Evolutionary conservation across 306 rosid species (phyloP).

Genomic region (Cicer pinnatifidum): DNA sequence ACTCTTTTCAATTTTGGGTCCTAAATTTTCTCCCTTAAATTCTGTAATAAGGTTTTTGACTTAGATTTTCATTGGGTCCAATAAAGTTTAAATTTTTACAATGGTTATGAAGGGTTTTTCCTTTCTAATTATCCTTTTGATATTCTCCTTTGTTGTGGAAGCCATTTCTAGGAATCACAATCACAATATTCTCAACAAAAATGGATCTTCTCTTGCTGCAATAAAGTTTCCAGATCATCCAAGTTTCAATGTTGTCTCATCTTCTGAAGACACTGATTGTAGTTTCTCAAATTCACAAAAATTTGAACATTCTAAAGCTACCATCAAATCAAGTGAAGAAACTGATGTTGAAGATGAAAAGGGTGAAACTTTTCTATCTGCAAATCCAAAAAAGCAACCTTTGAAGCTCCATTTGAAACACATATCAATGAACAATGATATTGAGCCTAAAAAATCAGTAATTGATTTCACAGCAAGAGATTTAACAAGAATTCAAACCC

Average conservation of each 20-base stretch:
- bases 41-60: conserved; percentile 36
- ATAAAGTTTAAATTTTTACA: conserved; percentile 42
- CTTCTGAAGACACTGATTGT: conserved; percentile 64
- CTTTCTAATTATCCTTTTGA: conserved; percentile 48
- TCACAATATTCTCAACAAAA: conserved; percentile 47
- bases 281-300: conserved; percentile 47
- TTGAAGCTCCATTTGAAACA: conserved; percentile 74
- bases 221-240: conserved; percentile 72
- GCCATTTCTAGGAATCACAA: conserved; percentile 47
- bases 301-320: conserved; percentile 25
- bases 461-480: conserved; percentile 64
- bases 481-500: conserved; percentile 78
- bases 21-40: neutral
- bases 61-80: conserved; percentile 52
- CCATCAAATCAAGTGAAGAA: conserved; percentile 36
- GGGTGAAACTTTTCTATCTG: conserved; percentile 14
- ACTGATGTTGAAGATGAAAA: conserved; percentile 36
- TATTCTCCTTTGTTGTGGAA: conserved; percentile 42
- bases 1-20: conserved; percentile 42
- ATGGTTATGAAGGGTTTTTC: conserved; percentile 52
- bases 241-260: conserved; percentile 63
- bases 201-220: conserved; percentile 71
- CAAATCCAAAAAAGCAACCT: conserved; percentile 45
- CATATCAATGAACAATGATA: conserved; percentile 45
- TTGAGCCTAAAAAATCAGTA: conserved; percentile 55